These are phyloP conservation scores for Lyophyllum atratum DNA, from an alignment of 768 basidiomycete species.

Conservation along the genomic window DNA sequence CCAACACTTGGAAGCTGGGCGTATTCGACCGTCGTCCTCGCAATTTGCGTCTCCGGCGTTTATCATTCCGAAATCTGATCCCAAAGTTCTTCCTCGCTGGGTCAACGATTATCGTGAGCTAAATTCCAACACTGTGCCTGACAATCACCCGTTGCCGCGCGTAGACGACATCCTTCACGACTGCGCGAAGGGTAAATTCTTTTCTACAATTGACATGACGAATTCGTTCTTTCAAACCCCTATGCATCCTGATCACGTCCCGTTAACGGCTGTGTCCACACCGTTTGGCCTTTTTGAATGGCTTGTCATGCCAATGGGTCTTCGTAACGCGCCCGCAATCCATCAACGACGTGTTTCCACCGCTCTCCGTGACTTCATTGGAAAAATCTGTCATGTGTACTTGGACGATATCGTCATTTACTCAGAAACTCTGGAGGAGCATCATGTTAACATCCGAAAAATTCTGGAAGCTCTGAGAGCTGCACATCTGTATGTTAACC, in stretches of 20 bases:
- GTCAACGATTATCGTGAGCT: slow-evolving; percentile 35
- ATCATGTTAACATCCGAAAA: slow-evolving; percentile 19
- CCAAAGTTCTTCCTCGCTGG: slow-evolving; percentile 29
- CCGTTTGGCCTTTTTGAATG: slow-evolving; percentile 38
- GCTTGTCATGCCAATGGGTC: slow-evolving; percentile 24
- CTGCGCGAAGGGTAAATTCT: slow-evolving; percentile 30
- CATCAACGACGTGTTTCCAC: slow-evolving; percentile 27
- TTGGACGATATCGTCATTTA: slow-evolving; percentile 40
- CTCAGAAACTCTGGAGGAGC: slow-evolving; percentile 36
- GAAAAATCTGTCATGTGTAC: neutral
- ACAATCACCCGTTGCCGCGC: slow-evolving; percentile 13
- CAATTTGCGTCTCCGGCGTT: slow-evolving; percentile 36
- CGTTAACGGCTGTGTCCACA: slow-evolving; percentile 33
- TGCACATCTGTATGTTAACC: slow-evolving; percentile 8
- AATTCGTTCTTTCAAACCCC: slow-evolving; percentile 20
- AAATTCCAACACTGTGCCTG: slow-evolving; percentile 30
- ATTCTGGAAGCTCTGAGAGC: slow-evolving; percentile 24
- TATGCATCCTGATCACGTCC: slow-evolving; percentile 27
- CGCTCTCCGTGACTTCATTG: slow-evolving; percentile 19
- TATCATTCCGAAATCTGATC: slow-evolving; percentile 36
- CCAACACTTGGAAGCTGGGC: slow-evolving; percentile 32
- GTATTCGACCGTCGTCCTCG: slow-evolving; percentile 27
- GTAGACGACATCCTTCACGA: neutral
- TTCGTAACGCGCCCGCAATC: slow-evolving; percentile 25
- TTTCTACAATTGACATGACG: slow-evolving; percentile 36